phyloP scores from a whole-genome alignment of 495 filamentous ascomycete species.

The Penicillium goetzii region DNA sequence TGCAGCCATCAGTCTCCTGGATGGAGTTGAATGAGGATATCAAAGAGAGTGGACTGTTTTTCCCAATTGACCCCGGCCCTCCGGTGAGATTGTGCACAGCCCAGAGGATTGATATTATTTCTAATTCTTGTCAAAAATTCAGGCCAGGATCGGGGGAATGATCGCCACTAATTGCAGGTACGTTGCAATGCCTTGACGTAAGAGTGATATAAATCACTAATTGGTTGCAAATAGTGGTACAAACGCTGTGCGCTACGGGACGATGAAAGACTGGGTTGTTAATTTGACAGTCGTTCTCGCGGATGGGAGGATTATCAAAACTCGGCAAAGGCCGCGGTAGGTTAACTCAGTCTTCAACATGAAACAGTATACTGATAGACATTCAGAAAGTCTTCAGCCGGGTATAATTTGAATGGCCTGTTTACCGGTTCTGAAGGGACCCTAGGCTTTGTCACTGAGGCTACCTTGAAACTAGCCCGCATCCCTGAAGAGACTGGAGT shows the following conservation, averaged over 20 bases:
- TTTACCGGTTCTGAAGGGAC: not conserved
- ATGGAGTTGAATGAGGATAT: no score
- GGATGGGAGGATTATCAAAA: not conserved
- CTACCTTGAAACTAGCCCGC: not conserved
- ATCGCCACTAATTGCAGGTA: no score
- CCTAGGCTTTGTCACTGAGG: not conserved
- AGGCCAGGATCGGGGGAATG: no score
- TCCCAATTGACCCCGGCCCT: no score
- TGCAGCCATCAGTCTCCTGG: no score
- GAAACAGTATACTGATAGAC: not conserved
- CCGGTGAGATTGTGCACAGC: no score
- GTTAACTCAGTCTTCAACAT: not conserved
- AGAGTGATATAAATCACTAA: no score
- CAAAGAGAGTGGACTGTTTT: no score
- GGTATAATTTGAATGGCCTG: not conserved
- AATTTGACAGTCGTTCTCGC: not conserved
- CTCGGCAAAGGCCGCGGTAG: not conserved
- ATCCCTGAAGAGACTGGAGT: not conserved
- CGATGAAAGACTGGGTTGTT: not conserved
- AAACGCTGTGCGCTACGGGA: not conserved
- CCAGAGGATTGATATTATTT: no score
- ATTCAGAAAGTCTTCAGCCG: not conserved
- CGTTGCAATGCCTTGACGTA: no score
- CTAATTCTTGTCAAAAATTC: no score
- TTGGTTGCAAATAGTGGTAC: no score